phyloP scores from a whole-genome alignment of 2,329 filamentous ascomycete genomes.

The Tolypocladium pustulatum region DNA sequence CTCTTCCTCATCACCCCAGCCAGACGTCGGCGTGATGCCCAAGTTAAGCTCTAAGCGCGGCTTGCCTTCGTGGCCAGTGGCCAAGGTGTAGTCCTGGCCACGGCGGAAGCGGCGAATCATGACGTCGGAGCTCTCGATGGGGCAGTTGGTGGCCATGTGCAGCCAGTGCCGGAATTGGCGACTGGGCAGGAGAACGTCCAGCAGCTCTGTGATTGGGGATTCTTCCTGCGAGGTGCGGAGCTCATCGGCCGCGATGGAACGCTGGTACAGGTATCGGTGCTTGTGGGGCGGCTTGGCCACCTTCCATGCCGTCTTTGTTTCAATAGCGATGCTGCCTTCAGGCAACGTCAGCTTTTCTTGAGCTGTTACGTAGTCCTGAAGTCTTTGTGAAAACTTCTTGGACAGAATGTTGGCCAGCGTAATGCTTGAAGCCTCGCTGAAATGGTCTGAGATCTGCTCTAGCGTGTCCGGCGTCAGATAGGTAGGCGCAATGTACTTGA shows the following conservation, averaged over 20 bases:
- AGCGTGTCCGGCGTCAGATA: conserved; percentile 90
- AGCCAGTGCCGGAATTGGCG: conserved; percentile 85
- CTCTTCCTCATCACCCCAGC: conserved; percentile 66
- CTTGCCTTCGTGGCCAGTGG: conserved; percentile 69
- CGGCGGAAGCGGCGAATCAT: conserved; percentile 80
- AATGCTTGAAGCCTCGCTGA: conserved; percentile 74
- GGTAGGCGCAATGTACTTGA: conserved; percentile 80
- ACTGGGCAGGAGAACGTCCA: conserved; percentile 76
- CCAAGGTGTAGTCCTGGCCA: conserved; percentile 85
- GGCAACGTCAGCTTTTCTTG: conserved; percentile 44
- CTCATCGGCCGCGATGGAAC: conserved; percentile 33
- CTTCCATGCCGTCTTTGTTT: conserved; percentile 52
- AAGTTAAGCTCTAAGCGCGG: conserved; percentile 80
- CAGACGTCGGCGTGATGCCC: conserved; percentile 71
- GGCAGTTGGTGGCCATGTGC: conserved; percentile 66
- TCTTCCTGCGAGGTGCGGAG: conserved; percentile 26
- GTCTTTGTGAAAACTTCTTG: conserved; percentile 60
- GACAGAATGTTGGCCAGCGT: conserved; percentile 70
- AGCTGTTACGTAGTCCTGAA: conserved; percentile 61
- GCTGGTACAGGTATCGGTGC: conserved; percentile 80
- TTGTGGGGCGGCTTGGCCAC: conserved; percentile 89
- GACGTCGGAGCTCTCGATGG: conserved; percentile 62
- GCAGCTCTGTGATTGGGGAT: conserved; percentile 62
- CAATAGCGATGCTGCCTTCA: conserved; percentile 42
- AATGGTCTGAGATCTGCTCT: conserved; percentile 69